Evolutionary conservation across 2,329 filamentous ascomycete genomes (phyloP), one percentile per base, ranked within the genome.

Genomic region (Fusarium graminum): DNA sequence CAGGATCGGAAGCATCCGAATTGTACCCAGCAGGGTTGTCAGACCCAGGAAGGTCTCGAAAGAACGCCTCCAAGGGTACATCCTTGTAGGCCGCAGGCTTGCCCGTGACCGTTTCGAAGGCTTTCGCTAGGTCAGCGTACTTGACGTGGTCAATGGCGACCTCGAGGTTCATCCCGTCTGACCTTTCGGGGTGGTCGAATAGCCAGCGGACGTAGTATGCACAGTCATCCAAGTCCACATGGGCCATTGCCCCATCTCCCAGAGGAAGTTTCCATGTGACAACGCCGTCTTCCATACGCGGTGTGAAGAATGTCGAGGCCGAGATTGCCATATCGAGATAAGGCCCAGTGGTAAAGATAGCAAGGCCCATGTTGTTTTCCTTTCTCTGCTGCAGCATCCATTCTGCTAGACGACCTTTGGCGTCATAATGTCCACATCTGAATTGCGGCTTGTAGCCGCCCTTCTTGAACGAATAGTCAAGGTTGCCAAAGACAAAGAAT

Each of bases 381-480:
- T 50, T 28, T 5, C 25, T 57, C 68, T 83, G 81, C 19, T 72
- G 69, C 8, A 81, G 66, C n/a, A 83, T 77, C 79, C 78, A 82
- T 58, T 82, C 77, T 1, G 74, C 80, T 8, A 83, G 65, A 12
- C 82, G 71, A 4, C 82, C 81, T 67, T 83, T 82, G 6, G 74
- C 77, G 59, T 82, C 82, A 45, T 83, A 84, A 71, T 86, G 84
- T 0, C 83, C 84, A 2, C 72, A 72, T 11, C 82, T 78, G 53
- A 81, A 81, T 39, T 79, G 76, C 0, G 80, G 76, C 22, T 83
- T 74, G 63, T 82, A 86, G 0, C 79, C 81, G 26, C 76, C 74
- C 66, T 83, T 81, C 74, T 84, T 84, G 38, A 80, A 79, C 0
- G 66, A 76, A 55, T 80, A 85, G 61, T 86, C 84, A 12, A 86